A percentile compares a stretch with the other conserved stretches of the same genome.
phyloP scores from a whole-genome alignment of 352 stramenopile species.

The Pythium myriotylum region DNA sequence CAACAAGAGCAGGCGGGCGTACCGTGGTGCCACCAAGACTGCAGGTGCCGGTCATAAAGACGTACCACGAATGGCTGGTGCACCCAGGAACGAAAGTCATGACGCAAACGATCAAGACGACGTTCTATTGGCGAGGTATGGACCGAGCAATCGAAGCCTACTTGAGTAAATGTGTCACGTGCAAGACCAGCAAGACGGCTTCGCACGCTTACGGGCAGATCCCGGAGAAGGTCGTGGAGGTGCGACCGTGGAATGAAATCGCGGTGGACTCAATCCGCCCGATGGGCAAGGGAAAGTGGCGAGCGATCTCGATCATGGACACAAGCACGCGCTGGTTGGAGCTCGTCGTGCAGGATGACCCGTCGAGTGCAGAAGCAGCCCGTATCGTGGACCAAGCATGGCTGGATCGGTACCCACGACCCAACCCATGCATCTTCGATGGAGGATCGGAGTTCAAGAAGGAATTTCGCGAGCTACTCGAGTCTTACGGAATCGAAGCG shows the following conservation, averaged over 20 bases:
- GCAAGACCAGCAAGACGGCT: neutral
- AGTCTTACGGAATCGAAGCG: neutral
- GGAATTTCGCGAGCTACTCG: neutral
- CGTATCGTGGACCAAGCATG: neutral
- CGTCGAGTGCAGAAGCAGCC: neutral
- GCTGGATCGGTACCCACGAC: neutral
- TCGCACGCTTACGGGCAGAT: neutral
- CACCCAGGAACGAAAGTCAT: neutral
- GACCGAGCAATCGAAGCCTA: neutral
- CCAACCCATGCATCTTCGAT: neutral
- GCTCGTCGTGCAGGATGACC: neutral
- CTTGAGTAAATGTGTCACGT: neutral
- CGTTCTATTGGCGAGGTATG: neutral
- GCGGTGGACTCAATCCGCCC: no score
- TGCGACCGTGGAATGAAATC: no score
- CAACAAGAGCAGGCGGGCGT: neutral
- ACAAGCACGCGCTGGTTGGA: neutral
- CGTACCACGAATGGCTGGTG: constrained; percentile 2
- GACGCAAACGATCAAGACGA: neutral
- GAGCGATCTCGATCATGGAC: neutral
- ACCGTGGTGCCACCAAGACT: neutral
- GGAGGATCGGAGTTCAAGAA: neutral
- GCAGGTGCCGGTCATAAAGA: neutral
- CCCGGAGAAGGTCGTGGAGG: neutral
- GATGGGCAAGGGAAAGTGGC: neutral